Evolutionary conservation across 768 basidiomycete species (phyloP), one percentile per base, ranked within the genome.

Genomic region (Pisolithus microcarpus): DNA sequence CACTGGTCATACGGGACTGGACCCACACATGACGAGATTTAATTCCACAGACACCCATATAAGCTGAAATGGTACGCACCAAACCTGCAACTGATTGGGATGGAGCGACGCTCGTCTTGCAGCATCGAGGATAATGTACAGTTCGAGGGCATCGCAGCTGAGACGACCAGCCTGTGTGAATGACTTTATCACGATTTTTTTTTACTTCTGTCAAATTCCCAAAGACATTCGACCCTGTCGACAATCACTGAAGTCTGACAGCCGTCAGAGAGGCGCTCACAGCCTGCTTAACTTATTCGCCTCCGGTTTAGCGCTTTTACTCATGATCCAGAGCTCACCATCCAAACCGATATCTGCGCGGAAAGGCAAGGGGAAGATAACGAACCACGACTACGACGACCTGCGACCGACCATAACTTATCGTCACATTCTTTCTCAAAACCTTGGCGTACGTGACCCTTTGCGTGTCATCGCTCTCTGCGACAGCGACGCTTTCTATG

Each of bases 401-500:
- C 73, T 86, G 50, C 69, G 73, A 55, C 86, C 83, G 11, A 65
- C 63, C 2, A 84, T 93, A 53, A 91, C 90, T 6, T 92, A 91
- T 65, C 78, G 88, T 9, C 89, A 91, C 58, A 59, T 91, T 10
- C 75, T 82, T 38, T 80, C 84, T 1, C 77, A 80, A 26, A 82
- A 77, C 55, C 76, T 83, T 15, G 85, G 85, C 18, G 78, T 81
- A 37, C 76, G 73, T 58, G 87, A 91, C 63, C 89, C 89, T 1
- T 70, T 93, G 2, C 82, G 92, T 10, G 86, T 87, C 42, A 75
- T 97, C 36, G 92, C 91, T 0, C 84, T 96, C 40, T 92, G 91
- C 65, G 93, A 97, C 61, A 88, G 84, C 66, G 88, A 88, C 70
- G 89, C 86, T 0, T 92, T 86, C 62, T 90, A 86, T 65, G 79